Evolutionary conservation across 192 early-diverging fungal species (phyloP).

Genomic region (Coemansia umbellata): DNA sequence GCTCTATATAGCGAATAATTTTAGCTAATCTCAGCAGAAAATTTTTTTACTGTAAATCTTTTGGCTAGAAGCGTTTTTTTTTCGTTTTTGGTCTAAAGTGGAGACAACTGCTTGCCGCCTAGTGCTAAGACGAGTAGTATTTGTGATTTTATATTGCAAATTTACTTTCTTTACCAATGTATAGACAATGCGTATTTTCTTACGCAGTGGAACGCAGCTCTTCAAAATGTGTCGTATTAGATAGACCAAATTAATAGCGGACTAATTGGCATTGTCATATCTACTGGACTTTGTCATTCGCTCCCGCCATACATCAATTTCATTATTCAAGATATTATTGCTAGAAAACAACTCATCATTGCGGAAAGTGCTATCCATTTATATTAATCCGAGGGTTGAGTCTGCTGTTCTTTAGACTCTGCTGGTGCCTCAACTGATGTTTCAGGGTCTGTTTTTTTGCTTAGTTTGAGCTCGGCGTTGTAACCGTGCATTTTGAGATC

Average conservation of each 20-base stretch:
- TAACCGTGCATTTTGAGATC: constrained; percentile 66
- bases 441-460: not conserved
- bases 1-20: too few relatives aligned
- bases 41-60: too few relatives aligned
- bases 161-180: too few relatives aligned
- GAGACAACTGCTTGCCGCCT: constrained; percentile 8
- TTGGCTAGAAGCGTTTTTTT: not conserved
- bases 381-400: too few relatives aligned
- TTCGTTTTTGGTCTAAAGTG: constrained; percentile 3
- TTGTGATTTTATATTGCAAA: constrained; percentile 1
- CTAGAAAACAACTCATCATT: too few relatives aligned
- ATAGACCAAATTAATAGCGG: constrained; percentile 14
- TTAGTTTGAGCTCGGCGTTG: constrained; percentile 17
- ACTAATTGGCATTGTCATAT: constrained; percentile 8
- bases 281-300: constrained; percentile 12
- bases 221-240: constrained; percentile 1
- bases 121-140: not conserved
- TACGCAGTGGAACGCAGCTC: constrained; percentile 3
- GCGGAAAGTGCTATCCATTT: too few relatives aligned
- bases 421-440: not conserved
- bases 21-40: too few relatives aligned
- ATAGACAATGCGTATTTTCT: too few relatives aligned
- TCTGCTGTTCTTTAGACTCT: too few relatives aligned
- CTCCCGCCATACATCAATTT: constrained; percentile 33
- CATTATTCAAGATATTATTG: too few relatives aligned